A percentile compares a stretch with the other conserved stretches of the same genome.
Evolutionary conservation across 2,329 filamentous ascomycete genomes (phyloP).

Genomic region (Geosmithia flava): DNA sequence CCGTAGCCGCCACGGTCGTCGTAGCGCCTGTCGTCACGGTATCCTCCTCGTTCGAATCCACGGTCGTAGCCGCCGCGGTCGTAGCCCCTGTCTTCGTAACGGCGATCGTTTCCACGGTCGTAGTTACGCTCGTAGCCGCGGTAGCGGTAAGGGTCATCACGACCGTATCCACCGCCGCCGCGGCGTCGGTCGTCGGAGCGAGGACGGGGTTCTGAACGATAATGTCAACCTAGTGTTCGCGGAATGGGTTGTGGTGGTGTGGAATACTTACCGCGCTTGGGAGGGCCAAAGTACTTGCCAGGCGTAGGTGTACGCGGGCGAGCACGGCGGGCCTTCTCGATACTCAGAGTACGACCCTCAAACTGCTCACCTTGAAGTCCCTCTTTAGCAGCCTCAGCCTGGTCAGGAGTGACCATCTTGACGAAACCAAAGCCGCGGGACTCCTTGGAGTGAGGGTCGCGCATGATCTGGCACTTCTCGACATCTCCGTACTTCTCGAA

Average conservation of each 20-base stretch:
- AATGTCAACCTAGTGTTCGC: slow-evolving; percentile 7
- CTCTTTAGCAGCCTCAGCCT: slow-evolving; percentile 94
- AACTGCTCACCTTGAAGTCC: slow-evolving; percentile 90
- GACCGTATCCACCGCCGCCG: slow-evolving; percentile 36
- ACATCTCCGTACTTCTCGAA: slow-evolving; percentile 99
- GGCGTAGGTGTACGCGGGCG: slow-evolving; percentile 92
- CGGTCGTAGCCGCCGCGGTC: slow-evolving; percentile 47
- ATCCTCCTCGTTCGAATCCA: slow-evolving; percentile 24
- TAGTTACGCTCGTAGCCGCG: slow-evolving; percentile 26
- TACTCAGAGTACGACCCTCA: slow-evolving; percentile 90
- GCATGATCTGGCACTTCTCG: slow-evolving; percentile 99
- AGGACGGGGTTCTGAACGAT: slow-evolving; percentile 21
- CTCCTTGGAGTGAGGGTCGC: slow-evolving; percentile 95
- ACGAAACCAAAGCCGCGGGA: slow-evolving; percentile 98
- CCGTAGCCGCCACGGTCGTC: slow-evolving; percentile 31
- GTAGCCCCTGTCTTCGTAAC: slow-evolving; percentile 32
- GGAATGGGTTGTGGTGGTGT: background rate
- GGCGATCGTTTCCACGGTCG: slow-evolving; percentile 38
- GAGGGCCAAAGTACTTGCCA: slow-evolving; percentile 97
- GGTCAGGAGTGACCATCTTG: slow-evolving; percentile 92
- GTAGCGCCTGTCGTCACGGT: slow-evolving; percentile 27
- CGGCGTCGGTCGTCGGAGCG: slow-evolving; percentile 51
- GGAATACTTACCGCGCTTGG: slow-evolving; percentile 71
- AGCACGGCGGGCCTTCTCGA: slow-evolving; percentile 95
- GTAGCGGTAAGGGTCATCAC: slow-evolving; percentile 47